A percentile compares a stretch with the other conserved stretches of the same genome.
Conservation (phyloP, 495 filamentous ascomycete genomes). For the Penicillium longicatenatum region DNA sequence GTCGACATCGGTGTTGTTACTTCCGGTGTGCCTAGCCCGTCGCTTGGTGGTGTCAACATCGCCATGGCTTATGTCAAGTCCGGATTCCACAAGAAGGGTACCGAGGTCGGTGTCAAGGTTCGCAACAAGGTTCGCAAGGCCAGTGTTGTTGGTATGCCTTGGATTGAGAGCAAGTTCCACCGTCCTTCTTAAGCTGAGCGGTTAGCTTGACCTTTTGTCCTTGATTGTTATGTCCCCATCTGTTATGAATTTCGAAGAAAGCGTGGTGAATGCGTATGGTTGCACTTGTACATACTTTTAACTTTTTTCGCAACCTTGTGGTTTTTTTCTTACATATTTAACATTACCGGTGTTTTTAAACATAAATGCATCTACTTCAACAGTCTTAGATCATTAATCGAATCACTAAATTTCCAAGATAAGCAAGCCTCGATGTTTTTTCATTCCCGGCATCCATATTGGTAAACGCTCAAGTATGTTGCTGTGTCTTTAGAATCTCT, state of each 20-base stretch:
- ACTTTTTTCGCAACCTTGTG: slow-evolving; percentile 15
- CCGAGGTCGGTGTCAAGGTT: slow-evolving; percentile 77
- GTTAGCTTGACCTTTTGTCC: not conserved
- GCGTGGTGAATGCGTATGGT: slow-evolving; percentile 9
- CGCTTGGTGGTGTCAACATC: slow-evolving; percentile 80
- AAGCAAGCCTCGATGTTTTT: no score
- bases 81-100: slow-evolving; percentile 83
- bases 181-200: slow-evolving; percentile 26
- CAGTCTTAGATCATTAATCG: not conserved
- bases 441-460: no score
- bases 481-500: no score
- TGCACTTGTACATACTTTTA: slow-evolving; percentile 24
- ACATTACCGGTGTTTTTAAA: not conserved
- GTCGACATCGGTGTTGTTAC: slow-evolving; percentile 68
- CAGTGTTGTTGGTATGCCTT: slow-evolving; percentile 89
- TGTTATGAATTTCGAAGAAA: slow-evolving; percentile 2
- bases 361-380: not conserved
- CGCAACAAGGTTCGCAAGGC: slow-evolving; percentile 81
- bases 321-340: slow-evolving; percentile 5
- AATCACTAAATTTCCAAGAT: no score
- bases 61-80: slow-evolving; percentile 93
- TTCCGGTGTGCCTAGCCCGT: slow-evolving; percentile 86
- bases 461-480: no score
- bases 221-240: slow-evolving; percentile 1
- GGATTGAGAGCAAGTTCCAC: slow-evolving; percentile 80